Conservation (phyloP, 345 rosid genomes). For the Anacardium occidentale region DNA sequence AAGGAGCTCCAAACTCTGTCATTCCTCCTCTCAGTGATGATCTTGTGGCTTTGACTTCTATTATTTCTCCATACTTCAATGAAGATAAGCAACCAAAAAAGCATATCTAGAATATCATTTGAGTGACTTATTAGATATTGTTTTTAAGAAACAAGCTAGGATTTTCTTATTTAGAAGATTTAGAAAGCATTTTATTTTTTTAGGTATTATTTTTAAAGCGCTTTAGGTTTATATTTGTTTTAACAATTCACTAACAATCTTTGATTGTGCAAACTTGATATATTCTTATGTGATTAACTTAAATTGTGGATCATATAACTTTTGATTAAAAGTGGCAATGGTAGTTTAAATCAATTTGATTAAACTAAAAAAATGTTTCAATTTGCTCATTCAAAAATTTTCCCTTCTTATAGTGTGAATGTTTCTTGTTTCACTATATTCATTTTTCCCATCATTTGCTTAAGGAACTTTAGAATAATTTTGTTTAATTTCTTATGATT, state of each 20-base stretch:
- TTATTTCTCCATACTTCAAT: not conserved
- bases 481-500: not conserved
- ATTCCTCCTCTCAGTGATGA: not conserved
- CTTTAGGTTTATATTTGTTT: no score
- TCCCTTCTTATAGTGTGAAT: not conserved
- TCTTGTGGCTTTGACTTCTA: not conserved
- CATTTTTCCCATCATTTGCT: not conserved
- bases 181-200: no score
- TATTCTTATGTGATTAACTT: no score
- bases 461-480: not conserved
- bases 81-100: not conserved
- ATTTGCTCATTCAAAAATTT: not conserved
- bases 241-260: no score
- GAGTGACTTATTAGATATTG: not conserved
- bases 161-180: no score
- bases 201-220: no score
- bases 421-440: not conserved
- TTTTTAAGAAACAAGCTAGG: no score
- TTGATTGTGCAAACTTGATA: no score
- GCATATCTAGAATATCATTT: not conserved
- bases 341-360: no score
- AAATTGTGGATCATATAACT: no score
- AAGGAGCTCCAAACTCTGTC: not conserved
- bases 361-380: not conserved
- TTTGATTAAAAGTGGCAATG: no score